A percentile compares a stretch with the other conserved stretches of the same genome.
Conservation (phyloP, 2,329 filamentous ascomycete genomes). For the Paracorniculantispora psalliotae region DNA sequence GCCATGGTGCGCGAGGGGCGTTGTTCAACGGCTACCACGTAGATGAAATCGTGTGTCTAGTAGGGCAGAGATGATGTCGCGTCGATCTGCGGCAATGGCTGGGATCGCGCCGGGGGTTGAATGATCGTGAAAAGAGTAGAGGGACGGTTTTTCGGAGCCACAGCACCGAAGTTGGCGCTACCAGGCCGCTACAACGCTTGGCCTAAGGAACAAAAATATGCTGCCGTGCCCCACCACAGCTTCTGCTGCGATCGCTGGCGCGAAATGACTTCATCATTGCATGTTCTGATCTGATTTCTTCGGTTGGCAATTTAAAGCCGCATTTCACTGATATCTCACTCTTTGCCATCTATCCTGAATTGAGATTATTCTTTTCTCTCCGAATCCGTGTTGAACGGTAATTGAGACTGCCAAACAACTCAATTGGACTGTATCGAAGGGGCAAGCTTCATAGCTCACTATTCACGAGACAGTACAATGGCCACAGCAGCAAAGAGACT, state of each 20-base stretch:
- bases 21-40: neutral
- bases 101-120: neutral
- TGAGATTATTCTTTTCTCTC: too few species aligned
- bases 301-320: neutral
- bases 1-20: constrained; percentile 42
- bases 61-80: neutral
- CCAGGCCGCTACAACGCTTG: neutral
- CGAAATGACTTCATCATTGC: constrained; percentile 12
- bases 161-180: neutral
- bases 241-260: constrained; percentile 8
- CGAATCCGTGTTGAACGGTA: neutral
- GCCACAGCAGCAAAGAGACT: constrained; percentile 67
- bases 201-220: constrained; percentile 12
- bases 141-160: neutral
- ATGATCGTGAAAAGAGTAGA: neutral
- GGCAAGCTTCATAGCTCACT: constrained; percentile 5
- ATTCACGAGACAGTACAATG: constrained; percentile 27
- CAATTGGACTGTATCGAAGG: neutral
- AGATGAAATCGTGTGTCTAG: neutral
- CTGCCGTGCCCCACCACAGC: constrained; percentile 8
- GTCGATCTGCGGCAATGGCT: neutral
- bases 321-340: neutral
- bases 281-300: constrained; percentile 6
- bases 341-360: neutral
- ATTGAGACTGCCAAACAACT: constrained; percentile 16